Evolutionary conservation across 176 grass and related monocot genomes (phyloP).

Genomic region (Lolium perenne): DNA sequence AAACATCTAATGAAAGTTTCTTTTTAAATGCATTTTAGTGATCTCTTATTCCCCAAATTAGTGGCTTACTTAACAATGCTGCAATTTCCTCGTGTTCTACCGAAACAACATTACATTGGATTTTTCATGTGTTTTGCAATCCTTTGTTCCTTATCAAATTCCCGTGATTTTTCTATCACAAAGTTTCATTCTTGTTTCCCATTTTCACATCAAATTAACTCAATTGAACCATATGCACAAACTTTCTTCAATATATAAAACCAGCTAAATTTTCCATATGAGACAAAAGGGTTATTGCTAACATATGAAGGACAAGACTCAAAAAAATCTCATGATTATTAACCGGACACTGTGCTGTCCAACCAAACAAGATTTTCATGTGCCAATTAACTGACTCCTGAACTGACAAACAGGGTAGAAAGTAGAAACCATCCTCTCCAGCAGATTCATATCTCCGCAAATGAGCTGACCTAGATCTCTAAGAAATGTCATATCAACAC

Average conservation of each 20-base stretch:
- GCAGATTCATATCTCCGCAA: neutral
- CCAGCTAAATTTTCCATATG: too few species aligned
- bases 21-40: neutral
- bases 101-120: neutral
- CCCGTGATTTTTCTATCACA: neutral
- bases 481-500: neutral
- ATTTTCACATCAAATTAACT: too few species aligned
- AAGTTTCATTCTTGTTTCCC: too few species aligned
- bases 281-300: too few species aligned
- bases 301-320: too few species aligned
- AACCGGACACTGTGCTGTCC: too few species aligned
- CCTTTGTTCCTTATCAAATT: neutral
- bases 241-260: too few species aligned
- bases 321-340: too few species aligned
- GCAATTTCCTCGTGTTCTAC: neutral
- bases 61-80: neutral
- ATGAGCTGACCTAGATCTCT: neutral
- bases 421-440: neutral
- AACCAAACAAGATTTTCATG: too few species aligned
- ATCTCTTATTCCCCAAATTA: neutral
- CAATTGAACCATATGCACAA: too few species aligned
- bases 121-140: neutral
- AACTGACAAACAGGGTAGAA: neutral
- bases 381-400: neutral
- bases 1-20: neutral